Base-by-base conservation (phyloP, 176 grass and related monocot genomes). In the Themeda triandra region DNA sequence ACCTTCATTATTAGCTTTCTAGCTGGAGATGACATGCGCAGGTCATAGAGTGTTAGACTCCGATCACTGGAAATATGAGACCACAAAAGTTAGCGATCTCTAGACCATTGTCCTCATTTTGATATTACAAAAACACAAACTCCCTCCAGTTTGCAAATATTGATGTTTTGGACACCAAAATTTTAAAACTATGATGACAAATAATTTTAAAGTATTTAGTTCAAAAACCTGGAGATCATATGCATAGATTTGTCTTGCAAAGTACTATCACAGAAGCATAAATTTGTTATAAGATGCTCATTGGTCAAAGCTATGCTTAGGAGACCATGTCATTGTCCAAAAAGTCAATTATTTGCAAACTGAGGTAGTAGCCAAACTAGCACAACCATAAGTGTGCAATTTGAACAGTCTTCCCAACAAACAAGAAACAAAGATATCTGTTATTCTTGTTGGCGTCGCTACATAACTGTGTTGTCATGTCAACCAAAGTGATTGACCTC, bases 1-100 rank as follows among this genome's bases (percentile, higher is more conserved):
- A 96, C 93, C 93, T 93, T 91, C 96, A 94, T 94, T 78, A 99
- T 94, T 69, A 96, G 62, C 83, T 99, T 99, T 88, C 89, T 94
- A 88, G 83, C 92, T 79, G 93, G 91, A n/a, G 96, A 92, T 71
- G 96, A 99, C 84, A 88, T 96, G 81, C 96, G 96, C 46, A 99
- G 69, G 58, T 99, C 96, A 96, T 92, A 99, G 66, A 99, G 84
- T 86, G 80, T 87, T 72, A 99, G 85, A 69, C 96, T 95, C 59
- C 96, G 86, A 88, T 99, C 96, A 71, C 96, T 99, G 81, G 44
- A 92, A 90, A 93, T 83, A 49, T 21, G 45, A 62, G 25, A 79
- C 4, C 10, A 87, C 2, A 63, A 11, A 31, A 83, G 10, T 70
- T 25, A 73, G 40, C 31, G 35, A 60, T 25, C 19, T 24, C 48